These are phyloP conservation scores for Kickxella alabastrina DNA, from an alignment of 192 early-diverging fungal species.

Conservation along the genomic window DNA sequence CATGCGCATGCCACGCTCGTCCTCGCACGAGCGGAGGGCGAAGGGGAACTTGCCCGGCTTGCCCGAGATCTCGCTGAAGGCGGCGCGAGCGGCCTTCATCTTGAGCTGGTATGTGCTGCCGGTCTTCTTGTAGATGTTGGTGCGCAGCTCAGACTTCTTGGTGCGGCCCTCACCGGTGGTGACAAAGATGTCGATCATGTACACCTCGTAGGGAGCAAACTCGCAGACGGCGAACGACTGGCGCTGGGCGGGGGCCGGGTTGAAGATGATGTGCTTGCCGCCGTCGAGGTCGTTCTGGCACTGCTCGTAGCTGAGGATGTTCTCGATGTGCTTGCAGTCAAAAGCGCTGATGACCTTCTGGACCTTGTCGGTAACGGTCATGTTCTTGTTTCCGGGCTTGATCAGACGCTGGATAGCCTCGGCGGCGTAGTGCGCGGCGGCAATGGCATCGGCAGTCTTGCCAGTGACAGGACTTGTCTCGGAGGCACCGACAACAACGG, in stretches of 20 bases:
- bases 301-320: constrained; percentile 87
- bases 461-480: constrained; percentile 65
- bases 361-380: constrained; percentile 65
- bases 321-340: constrained; percentile 86
- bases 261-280: constrained; percentile 89
- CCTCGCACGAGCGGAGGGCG: constrained; percentile 76
- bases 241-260: constrained; percentile 73
- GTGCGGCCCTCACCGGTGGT: constrained; percentile 87
- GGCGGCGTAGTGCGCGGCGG: constrained; percentile 78
- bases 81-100: constrained; percentile 76
- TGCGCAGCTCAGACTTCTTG: constrained; percentile 64
- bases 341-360: constrained; percentile 77
- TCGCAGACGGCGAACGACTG: constrained; percentile 67
- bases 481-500: constrained; percentile 78
- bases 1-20: constrained; percentile 89
- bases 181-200: constrained; percentile 83
- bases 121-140: constrained; percentile 90
- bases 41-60: constrained; percentile 87
- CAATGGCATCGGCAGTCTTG: constrained; percentile 79
- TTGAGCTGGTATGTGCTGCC: constrained; percentile 77
- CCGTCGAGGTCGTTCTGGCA: constrained; percentile 85
- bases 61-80: constrained; percentile 69
- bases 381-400: constrained; percentile 75
- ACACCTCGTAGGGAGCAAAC: constrained; percentile 78
- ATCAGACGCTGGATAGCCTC: constrained; percentile 84